Base-by-base conservation (phyloP, 2,329 filamentous ascomycete species). In the Colletotrichum tropicicola region DNA sequence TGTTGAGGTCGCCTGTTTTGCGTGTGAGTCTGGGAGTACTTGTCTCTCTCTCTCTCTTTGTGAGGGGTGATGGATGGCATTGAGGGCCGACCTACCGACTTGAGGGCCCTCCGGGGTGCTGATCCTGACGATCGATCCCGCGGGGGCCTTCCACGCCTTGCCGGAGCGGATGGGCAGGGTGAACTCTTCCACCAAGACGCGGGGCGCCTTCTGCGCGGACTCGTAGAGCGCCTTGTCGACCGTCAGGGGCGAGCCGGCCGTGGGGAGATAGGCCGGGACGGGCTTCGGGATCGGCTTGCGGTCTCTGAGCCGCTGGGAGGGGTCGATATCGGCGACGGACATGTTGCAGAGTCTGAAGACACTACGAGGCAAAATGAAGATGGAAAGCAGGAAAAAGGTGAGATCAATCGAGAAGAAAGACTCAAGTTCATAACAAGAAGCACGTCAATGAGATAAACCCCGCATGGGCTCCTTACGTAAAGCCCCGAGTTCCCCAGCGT, bases 41-140 rank as follows among this genome's bases (percentile, higher is more conserved):
- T 19, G 5, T 41, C 17, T n/a, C 13, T 41, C 5, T n/a, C 12
- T 15, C 15, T n/a, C 12, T 39, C 2, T 39, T 39, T n/a, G 13
- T 41, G n/a, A n/a, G n/a, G n/a, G n/a, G n/a, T 41, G 13, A 7
- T 25, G 1, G 21, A 45, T 15, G 6, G 6, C 12, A 15, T 35
- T 15, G 15, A 10, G 10, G 13, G 5, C 7, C 4, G 15, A 74
- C 78, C 25, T 75, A 83, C 81, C 85, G 51, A 97, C 92, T 78
- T 97, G 93, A 0, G 93, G 88, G 0, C 93, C 93, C 58, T 90
- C 81, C 0, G 92, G 92, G 0, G 92, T 95, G 61, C 88, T 91
- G 67, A 97, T 89, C 13, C 89, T 87, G 65, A 92, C 87, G 60
- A 96, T 85, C 51, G 85, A 85, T 4, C 91, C 91, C 2, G 87